phyloP scores from a whole-genome alignment of 176 grass and related monocot species.

The Phoenix roebelenii region DNA sequence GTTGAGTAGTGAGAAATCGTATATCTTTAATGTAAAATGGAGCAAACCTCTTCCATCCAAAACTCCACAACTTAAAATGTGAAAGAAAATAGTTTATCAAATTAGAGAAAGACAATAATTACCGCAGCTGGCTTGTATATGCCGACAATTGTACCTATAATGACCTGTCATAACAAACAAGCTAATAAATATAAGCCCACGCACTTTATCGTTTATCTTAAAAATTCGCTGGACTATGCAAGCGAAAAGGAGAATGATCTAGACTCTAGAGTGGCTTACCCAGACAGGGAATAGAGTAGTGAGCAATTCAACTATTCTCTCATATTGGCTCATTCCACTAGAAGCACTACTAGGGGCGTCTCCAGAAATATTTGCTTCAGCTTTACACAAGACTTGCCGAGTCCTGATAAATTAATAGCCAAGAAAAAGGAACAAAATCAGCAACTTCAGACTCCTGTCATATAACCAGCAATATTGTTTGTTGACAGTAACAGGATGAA shows the following conservation, averaged over 20 bases:
- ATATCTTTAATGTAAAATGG: no score
- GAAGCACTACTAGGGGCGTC: conserved; percentile 45
- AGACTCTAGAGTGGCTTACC: conserved; percentile 42
- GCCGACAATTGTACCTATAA: conserved; percentile 78
- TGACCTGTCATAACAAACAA: conserved; percentile 42
- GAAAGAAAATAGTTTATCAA: no score
- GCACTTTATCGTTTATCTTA: no score
- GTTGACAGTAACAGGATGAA: conserved; percentile 2
- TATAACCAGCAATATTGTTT: not conserved
- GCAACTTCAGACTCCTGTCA: not conserved
- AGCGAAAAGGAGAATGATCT: conserved; percentile 9
- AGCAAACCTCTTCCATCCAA: no score
- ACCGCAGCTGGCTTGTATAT: conserved; percentile 93
- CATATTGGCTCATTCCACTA: conserved; percentile 49
- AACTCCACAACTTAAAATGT: no score
- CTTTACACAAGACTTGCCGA: conserved; percentile 60
- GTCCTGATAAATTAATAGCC: conserved; percentile 45
- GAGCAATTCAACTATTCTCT: conserved; percentile 80
- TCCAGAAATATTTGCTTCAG: conserved; percentile 68
- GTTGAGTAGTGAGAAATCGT: conserved; percentile 6
- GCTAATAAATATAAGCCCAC: no score
- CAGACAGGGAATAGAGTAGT: conserved; percentile 97
- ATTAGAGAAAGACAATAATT: conserved; percentile 13
- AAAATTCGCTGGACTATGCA: no score
- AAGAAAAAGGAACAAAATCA: conserved; percentile 1